Evolutionary conservation across 768 basidiomycete genomes (phyloP), one percentile per base, ranked within the genome.

Genomic region (Amanita fuliginea): DNA sequence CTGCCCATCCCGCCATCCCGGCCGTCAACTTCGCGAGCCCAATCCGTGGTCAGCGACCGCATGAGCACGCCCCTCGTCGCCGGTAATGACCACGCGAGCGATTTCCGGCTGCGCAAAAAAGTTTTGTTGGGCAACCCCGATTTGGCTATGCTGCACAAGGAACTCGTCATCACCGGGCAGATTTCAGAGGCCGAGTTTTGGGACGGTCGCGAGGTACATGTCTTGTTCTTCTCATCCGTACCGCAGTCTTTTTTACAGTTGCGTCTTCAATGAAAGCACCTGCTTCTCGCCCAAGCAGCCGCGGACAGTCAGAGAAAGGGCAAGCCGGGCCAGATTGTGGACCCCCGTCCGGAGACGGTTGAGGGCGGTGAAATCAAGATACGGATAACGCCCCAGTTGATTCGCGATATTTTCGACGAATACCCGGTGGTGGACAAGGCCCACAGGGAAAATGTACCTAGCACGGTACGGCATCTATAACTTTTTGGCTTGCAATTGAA

Each of bases 381-480:
- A 54, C 78, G 84, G 54, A 84, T 95, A 42, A 94, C 92, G 2
- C 87, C 87, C 13, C 89, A 93, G 64, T 75, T 97, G 40, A 86
- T 95, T 30, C 82, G 89, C 57, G 95, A 98, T 59, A 92, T 98
- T 43, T 99, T 99, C 58, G 93, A 98, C 55, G 94, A 96, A 67
- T 98, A 93, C 61, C 94, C 96, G 2, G 86, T 96, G 28, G 91
- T 98, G 10, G 83, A 86, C 35, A 86, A 80, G 63, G 95, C 93
- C 0, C 95, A 96, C 59, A 83, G 70, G 52, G 93, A 95, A 60
- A 93, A 94, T 56, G 94, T 98, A 1, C 93, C 95, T 2, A 76
- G 67, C 55, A 86, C 87, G 73, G 93, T 85, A 69, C 49, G 66
- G 49, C 55, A 44, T 46, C 52, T 10, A 14, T 14, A 35, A 39